Evolutionary conservation across 78 protist species (phyloP).

Genomic region (Neovahlkampfia damariscottae): DNA sequence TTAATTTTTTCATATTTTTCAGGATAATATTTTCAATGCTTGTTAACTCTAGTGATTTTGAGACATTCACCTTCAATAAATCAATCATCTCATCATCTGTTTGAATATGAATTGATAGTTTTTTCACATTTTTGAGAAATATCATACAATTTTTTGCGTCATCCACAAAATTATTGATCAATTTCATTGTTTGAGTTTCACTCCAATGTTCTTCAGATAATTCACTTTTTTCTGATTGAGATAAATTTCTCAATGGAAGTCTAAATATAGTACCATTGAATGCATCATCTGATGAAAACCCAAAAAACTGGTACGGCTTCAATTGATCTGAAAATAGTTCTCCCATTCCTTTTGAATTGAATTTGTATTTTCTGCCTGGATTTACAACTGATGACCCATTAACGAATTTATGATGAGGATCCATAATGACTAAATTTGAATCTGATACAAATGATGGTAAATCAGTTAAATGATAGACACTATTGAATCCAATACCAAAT

Average conservation of each 20-base stretch:
- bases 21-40: neutral
- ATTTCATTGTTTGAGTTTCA: neutral
- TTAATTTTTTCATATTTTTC: neutral
- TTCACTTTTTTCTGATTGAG: conserved; percentile 6
- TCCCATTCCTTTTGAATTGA: too few species aligned
- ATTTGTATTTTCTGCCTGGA: neutral
- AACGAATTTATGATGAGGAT: conserved; percentile 18
- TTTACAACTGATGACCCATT: neutral
- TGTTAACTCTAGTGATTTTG: neutral
- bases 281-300: neutral
- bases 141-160: neutral
- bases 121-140: neutral
- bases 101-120: neutral
- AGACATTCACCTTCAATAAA: neutral
- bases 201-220: neutral
- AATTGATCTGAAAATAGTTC: neutral
- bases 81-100: neutral
- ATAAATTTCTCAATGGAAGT: conserved; percentile 35
- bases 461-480: conserved; percentile 48
- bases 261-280: conserved; percentile 37
- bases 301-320: conserved; percentile 2
- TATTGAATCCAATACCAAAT: conserved; percentile 55
- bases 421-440: conserved; percentile 6
- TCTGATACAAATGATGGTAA: conserved; percentile 29
- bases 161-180: neutral